phyloP scores from a whole-genome alignment of 2,329 filamentous ascomycete genomes.

The Ophiostoma sp. region DNA sequence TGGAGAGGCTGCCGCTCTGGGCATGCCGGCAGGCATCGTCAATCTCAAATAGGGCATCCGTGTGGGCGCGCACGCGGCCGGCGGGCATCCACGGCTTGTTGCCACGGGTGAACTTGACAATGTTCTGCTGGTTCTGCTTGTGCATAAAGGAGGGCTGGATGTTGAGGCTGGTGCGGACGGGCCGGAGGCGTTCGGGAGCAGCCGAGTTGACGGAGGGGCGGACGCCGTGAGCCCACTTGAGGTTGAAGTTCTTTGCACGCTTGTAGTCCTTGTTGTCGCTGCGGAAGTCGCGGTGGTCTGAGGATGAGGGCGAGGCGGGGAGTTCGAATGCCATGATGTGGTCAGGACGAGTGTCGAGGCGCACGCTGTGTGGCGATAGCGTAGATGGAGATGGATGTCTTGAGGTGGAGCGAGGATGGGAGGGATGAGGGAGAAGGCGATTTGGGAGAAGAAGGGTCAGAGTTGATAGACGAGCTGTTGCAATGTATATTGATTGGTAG shows the following conservation, averaged over 20 bases:
- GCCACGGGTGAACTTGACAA: conserved; percentile 36
- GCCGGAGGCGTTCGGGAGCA: conserved; percentile 26
- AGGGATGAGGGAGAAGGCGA: background rate
- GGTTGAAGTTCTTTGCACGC: conserved; percentile 40
- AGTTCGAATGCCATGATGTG: conserved; percentile 23
- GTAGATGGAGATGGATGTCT: background rate
- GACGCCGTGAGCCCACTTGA: conserved; percentile 41
- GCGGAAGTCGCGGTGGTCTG: conserved; percentile 41
- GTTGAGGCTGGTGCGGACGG: conserved; percentile 8
- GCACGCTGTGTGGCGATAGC: background rate
- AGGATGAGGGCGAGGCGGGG: conserved; percentile 22
- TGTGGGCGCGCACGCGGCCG: conserved; percentile 34
- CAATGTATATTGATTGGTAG: too few relatives aligned
- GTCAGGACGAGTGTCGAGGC: background rate
- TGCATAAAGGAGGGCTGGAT: background rate
- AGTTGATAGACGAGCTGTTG: too few relatives aligned
- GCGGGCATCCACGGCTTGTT: conserved; percentile 29
- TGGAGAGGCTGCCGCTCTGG: background rate
- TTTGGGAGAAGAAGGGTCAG: background rate
- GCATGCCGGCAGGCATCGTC: conserved; percentile 33
- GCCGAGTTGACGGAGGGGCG: conserved; percentile 28
- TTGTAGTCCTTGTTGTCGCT: conserved; percentile 41
- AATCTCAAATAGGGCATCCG: conserved; percentile 36
- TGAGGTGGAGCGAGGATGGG: background rate
- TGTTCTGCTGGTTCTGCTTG: conserved; percentile 33